Conservation (phyloP, 768 basidiomycete genomes). For the Suillus variegatus region DNA sequence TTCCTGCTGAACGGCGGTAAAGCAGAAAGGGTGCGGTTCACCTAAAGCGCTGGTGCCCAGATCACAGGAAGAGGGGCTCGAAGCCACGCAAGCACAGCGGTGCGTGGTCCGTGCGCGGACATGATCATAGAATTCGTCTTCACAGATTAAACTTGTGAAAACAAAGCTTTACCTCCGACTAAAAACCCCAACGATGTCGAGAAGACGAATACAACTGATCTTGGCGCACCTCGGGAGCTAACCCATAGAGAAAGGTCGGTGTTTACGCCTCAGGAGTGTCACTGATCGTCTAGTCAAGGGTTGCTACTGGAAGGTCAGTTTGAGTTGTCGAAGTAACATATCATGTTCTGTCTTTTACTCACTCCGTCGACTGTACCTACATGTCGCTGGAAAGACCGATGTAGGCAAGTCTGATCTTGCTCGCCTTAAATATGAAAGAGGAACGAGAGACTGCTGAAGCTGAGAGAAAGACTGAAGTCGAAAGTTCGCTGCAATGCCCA, state of each 20-base stretch:
- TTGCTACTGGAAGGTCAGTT: conserved; percentile 77
- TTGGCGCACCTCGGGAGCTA: conserved; percentile 62
- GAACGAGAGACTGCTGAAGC: conserved; percentile 41
- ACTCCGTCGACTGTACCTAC: conserved; percentile 45
- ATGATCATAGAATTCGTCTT: no score
- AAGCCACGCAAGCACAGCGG: no score
- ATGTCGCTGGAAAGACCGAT: conserved; percentile 82
- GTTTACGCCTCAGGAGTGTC: conserved; percentile 5
- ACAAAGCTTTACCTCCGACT: conserved; percentile 26
- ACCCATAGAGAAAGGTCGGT: conserved; percentile 65
- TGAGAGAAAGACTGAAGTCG: no score
- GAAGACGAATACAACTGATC: conserved; percentile 74
- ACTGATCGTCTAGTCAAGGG: conserved; percentile 57
- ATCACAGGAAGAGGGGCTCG: no score
- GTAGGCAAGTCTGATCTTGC: conserved; percentile 91
- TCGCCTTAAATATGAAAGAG: conserved; percentile 71
- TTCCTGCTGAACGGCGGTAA: no score
- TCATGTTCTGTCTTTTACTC: neutral
- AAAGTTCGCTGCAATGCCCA: no score
- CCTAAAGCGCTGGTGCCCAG: no score
- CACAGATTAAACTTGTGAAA: no score
- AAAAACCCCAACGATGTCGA: conserved; percentile 74
- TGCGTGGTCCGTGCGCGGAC: no score
- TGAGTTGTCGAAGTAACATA: neutral
- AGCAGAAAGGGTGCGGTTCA: no score